These are phyloP conservation scores for Bryum argenteum DNA, from an alignment of 225 moss, liverwort and hornwort species.

Conservation along the genomic window DNA sequence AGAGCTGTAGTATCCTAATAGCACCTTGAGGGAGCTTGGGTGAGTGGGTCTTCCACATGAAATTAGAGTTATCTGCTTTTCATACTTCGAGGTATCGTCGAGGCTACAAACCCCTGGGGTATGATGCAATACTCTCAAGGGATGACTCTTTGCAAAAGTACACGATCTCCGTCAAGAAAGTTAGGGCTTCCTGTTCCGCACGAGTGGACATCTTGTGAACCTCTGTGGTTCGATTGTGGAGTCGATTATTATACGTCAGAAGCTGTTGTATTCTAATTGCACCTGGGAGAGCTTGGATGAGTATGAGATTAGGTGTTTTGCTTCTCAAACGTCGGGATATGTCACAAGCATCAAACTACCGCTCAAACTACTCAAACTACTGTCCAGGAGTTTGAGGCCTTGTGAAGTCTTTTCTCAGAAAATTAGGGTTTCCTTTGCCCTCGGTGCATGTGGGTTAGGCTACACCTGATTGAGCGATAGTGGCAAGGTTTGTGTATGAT, in stretches of 20 bases:
- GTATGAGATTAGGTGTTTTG: no score
- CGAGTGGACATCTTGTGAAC: no score
- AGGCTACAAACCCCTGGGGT: background rate
- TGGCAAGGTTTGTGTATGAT: slow-evolving; percentile 13
- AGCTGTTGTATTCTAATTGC: background rate
- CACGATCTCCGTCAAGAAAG: background rate
- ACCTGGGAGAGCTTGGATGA: background rate
- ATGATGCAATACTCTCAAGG: no score
- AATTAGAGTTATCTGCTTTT: slow-evolving; percentile 15
- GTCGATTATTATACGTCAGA: background rate
- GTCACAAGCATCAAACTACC: no score
- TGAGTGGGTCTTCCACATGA: background rate
- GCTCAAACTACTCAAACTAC: background rate
- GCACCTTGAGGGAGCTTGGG: background rate
- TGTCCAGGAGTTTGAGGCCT: background rate
- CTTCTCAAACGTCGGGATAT: no score
- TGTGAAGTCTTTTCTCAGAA: background rate
- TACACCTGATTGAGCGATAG: background rate
- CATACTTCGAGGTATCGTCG: background rate
- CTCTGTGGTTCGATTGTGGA: background rate
- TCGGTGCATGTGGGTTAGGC: no score
- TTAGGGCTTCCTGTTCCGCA: slow-evolving; percentile 1
- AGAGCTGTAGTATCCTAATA: background rate
- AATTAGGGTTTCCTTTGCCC: slow-evolving; percentile 11
- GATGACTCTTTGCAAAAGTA: no score